phyloP scores from a whole-genome alignment of 2,329 filamentous ascomycete genomes.

The Colletotrichum caudatum region DNA sequence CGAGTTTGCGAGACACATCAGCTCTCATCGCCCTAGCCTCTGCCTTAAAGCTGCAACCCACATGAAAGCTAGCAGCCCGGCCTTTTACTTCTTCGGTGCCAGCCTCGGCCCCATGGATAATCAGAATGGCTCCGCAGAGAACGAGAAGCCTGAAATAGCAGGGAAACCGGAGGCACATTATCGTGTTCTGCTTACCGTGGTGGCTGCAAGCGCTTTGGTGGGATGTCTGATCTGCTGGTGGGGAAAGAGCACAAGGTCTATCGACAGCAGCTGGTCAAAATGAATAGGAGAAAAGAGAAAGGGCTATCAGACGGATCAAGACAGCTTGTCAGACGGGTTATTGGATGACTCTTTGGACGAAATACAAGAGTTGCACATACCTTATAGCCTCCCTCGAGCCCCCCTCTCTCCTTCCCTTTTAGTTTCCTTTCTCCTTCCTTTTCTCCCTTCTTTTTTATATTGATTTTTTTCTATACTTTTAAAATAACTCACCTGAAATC shows the following conservation, averaged over 20 bases:
- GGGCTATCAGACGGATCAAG: too few species aligned
- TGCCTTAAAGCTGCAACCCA: not conserved
- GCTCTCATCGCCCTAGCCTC: not conserved
- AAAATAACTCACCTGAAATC: too few species aligned
- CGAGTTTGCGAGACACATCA: not conserved
- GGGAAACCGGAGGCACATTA: not conserved
- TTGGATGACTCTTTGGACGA: not conserved
- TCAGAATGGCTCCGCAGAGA: too few species aligned
- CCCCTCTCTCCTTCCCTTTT: too few species aligned
- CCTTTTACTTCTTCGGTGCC: not conserved
- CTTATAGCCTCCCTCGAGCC: too few species aligned
- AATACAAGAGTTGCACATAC: not conserved
- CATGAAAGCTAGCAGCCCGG: not conserved
- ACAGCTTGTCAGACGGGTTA: too few species aligned
- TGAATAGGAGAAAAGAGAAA: too few species aligned
- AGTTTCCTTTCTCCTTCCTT: too few species aligned
- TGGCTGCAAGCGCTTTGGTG: not conserved
- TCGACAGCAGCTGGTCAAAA: not conserved
- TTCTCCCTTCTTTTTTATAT: too few species aligned
- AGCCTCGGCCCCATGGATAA: not conserved
- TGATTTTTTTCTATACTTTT: too few species aligned
- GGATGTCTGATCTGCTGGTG: not conserved
- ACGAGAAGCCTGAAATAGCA: not conserved
- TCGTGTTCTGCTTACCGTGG: not conserved
- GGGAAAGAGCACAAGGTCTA: not conserved